Evolutionary conservation across 768 basidiomycete genomes (phyloP).

Genomic region (Pisolithus albus): DNA sequence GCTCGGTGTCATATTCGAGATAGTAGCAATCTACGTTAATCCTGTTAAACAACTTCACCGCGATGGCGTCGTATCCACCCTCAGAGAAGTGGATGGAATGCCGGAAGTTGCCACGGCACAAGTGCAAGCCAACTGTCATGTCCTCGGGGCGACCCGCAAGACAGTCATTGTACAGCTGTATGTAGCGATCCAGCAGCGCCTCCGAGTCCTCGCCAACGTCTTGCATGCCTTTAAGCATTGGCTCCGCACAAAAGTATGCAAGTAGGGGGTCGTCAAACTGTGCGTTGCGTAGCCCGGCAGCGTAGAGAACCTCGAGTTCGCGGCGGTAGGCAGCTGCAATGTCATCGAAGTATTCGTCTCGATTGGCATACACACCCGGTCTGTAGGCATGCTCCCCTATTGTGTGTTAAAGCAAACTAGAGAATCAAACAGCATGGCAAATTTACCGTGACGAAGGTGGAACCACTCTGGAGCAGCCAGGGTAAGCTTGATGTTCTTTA

Average conservation of each 20-base stretch:
- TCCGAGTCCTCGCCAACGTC: constrained; percentile 54
- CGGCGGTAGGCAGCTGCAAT: constrained; percentile 40
- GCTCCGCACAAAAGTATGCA: constrained; percentile 60
- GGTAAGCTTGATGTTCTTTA: constrained; percentile 63
- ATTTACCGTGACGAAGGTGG: constrained; percentile 57
- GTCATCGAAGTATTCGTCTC: constrained; percentile 43
- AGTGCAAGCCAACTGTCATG: constrained; percentile 37
- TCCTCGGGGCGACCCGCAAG: constrained; percentile 33
- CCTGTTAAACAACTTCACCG: constrained; percentile 38
- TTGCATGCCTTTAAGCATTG: constrained; percentile 50
- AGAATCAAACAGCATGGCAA: no score
- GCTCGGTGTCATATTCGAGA: constrained; percentile 43
- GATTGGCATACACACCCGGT: constrained; percentile 13
- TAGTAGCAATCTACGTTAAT: constrained; percentile 40
- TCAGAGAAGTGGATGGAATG: constrained; percentile 36
- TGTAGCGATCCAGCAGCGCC: constrained; percentile 56
- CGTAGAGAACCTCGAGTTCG: constrained; percentile 40
- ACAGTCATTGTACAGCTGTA: constrained; percentile 34
- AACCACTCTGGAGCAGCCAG: constrained; percentile 69
- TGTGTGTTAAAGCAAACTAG: neutral
- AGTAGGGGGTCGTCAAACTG: constrained; percentile 45
- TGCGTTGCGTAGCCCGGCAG: constrained; percentile 35
- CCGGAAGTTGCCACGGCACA: constrained; percentile 35
- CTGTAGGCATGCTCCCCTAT: constrained; percentile 19
- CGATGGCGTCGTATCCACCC: constrained; percentile 41